A percentile compares a stretch with the other conserved stretches of the same genome.
Conservation (phyloP, 129 eudicot genomes). For the Lonicera japonica region DNA sequence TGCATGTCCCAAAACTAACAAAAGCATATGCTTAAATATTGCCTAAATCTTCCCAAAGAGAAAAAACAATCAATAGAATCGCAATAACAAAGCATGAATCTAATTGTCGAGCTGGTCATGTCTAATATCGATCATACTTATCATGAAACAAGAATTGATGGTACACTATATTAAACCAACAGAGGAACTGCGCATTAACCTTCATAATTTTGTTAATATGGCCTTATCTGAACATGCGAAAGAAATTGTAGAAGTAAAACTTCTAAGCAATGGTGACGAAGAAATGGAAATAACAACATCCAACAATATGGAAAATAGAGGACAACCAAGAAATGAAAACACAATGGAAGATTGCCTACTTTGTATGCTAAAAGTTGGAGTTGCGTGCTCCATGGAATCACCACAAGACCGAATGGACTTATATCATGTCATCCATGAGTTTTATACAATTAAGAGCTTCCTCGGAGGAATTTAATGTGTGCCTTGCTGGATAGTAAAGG, state of each 20-base stretch:
- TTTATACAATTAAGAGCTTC: conserved; percentile 5
- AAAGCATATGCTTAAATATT: too few species aligned
- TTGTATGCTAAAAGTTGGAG: conserved; percentile 18
- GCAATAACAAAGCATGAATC: too few species aligned
- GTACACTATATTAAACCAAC: too few species aligned
- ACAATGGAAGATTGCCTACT: conserved; percentile 1
- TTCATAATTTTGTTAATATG: conserved; percentile 16
- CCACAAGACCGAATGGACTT: conserved; percentile 26
- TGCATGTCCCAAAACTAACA: too few species aligned
- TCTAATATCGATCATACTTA: too few species aligned
- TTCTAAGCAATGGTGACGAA: not conserved
- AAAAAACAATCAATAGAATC: too few species aligned
- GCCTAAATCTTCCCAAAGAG: too few species aligned
- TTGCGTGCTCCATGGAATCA: too few species aligned
- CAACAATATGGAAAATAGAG: not conserved
- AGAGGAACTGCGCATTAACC: too few species aligned
- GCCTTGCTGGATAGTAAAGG: too few species aligned
- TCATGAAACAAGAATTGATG: too few species aligned
- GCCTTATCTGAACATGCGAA: conserved; percentile 13
- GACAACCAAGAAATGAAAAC: not conserved
- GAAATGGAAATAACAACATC: not conserved
- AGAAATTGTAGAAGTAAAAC: conserved; percentile 23
- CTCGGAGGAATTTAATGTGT: not conserved
- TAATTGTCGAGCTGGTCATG: too few species aligned
- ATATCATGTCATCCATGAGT: conserved; percentile 11